Evolutionary conservation across 1,139 yeast species (phyloP).

Genomic region (Wickerhamiella infanticola): DNA sequence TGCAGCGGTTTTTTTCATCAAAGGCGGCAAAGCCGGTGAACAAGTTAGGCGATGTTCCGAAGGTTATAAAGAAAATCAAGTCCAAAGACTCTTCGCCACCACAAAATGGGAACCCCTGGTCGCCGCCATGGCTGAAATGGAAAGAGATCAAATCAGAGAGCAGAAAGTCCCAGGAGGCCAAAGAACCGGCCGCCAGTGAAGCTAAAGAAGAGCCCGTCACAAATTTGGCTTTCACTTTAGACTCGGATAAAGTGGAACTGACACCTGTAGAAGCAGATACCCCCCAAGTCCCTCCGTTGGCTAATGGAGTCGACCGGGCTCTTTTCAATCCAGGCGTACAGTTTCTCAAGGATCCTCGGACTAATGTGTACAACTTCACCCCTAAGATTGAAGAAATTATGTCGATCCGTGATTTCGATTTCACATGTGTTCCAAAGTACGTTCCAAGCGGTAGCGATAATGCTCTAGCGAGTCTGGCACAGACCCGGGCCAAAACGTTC

Average conservation of each 20-base stretch:
- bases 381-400: slow-evolving; percentile 47
- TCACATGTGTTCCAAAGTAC: slow-evolving; percentile 39
- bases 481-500: slow-evolving; percentile 29
- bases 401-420: slow-evolving; percentile 54
- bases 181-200: background rate
- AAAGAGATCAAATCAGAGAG: background rate
- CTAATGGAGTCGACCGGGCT: slow-evolving; percentile 52
- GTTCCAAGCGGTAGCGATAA: slow-evolving; percentile 56
- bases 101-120: background rate
- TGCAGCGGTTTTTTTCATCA: background rate
- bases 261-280: slow-evolving; percentile 13
- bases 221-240: background rate
- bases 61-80: too few species aligned
- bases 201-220: background rate
- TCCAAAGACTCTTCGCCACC: too few species aligned
- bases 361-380: slow-evolving; percentile 56
- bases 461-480: slow-evolving; percentile 35
- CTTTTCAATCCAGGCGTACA: slow-evolving; percentile 78
- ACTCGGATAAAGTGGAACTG: background rate
- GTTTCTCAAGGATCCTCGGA: slow-evolving; percentile 58
- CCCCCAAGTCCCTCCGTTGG: slow-evolving; percentile 31
- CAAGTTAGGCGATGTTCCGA: too few species aligned
- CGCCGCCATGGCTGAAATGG: slow-evolving; percentile 1
- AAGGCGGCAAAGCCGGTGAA: background rate
- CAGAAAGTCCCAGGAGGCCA: background rate